Evolutionary conservation across 2,329 filamentous ascomycete species (phyloP), one percentile per base, ranked within the genome.

Genomic region (Neurospora sp.): DNA sequence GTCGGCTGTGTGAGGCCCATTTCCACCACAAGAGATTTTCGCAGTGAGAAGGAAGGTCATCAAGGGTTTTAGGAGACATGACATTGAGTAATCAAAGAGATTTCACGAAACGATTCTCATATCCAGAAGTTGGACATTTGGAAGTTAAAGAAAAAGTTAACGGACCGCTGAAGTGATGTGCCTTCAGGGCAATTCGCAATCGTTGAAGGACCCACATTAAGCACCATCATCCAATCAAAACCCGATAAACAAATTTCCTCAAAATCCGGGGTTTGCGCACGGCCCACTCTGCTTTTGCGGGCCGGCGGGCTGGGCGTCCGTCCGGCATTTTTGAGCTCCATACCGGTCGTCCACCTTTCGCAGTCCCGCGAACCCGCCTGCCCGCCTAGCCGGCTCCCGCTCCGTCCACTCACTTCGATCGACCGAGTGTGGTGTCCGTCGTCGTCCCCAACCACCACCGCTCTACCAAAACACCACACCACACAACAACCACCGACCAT

Each of bases 181-280:
- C 23, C 6, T 33, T 33, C 13, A 33, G 46, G 13, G 46, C 23
- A 23, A 23, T 23, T 23, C 23, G 23, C 23, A 23, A 23, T 23
- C 23, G 23, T 23, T 3, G 23, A 23, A 23, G 23, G 23, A 23
- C 23, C 28, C 28, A 28, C 3, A 28, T 28, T 28, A 3, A 28
- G 23, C 23, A 28, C 23, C 23, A 28, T 28, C 28, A 28, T 28
- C 74, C 74, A 75, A 73, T 74, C 73, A 73, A 15, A 71, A 10
- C 4, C 33, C 36, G 1, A 36, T 11, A 10, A 72, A 70, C 73
- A 74, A 72, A 74, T 73, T 72, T 72, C 72, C 71, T 68, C 71
- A 70, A 70, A 62, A 36, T 36, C 28, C 28, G 28, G 52, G 52
- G 52, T 36, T 62, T 36, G 15, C 23, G 52, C 52, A 62, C 52